These are phyloP conservation scores for Endocarpon pusillum DNA, from an alignment of 495 filamentous ascomycete genomes.

Conservation along the genomic window DNA sequence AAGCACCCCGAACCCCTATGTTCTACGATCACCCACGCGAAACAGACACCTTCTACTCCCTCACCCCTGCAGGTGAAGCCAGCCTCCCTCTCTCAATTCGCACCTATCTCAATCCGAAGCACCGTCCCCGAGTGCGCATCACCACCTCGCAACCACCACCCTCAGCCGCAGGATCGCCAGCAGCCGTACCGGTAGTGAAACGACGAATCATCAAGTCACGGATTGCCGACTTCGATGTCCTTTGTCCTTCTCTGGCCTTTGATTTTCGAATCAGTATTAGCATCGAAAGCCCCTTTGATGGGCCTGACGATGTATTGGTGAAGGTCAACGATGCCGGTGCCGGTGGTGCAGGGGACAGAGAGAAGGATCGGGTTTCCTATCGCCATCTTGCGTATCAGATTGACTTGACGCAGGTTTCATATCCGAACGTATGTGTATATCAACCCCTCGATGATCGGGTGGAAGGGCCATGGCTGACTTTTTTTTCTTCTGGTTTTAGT, in stretches of 20 bases:
- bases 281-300: conserved; percentile 74
- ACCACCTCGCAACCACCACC: conserved; percentile 49
- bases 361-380: conserved; percentile 82
- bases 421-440: conserved; percentile 33
- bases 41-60: conserved; percentile 64
- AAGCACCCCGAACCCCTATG: conserved; percentile 44
- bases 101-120: conserved; percentile 35
- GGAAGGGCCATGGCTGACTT: background rate
- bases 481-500: conserved; percentile 6
- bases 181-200: conserved; percentile 49
- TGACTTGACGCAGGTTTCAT: conserved; percentile 76
- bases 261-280: conserved; percentile 85
- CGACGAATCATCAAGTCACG: conserved; percentile 81
- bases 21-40: conserved; percentile 68
- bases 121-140: conserved; percentile 55
- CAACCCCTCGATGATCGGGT: background rate
- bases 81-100: conserved; percentile 38
- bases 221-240: conserved; percentile 67
- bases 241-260: conserved; percentile 50
- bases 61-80: conserved; percentile 35
- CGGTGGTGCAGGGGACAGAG: conserved; percentile 40
- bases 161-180: no score
- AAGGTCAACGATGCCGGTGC: conserved; percentile 15
- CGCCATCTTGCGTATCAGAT: conserved; percentile 68
- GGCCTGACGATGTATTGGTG: conserved; percentile 26